Evolutionary conservation across 208 protist genomes (phyloP).

Genomic region (Acanthamoeba quina): DNA sequence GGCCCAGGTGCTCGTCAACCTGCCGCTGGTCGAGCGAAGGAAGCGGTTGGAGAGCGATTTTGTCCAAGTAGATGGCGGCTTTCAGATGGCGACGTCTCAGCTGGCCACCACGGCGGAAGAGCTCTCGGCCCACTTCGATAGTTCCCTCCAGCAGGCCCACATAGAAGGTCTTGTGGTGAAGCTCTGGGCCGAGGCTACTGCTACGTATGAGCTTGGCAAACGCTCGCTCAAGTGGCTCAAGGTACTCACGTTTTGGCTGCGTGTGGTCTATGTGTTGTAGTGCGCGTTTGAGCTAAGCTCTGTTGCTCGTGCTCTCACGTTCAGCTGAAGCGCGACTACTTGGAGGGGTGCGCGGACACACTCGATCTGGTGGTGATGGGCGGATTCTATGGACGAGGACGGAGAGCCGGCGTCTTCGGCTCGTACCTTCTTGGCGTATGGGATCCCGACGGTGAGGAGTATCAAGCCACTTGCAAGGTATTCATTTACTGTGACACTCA

Average conservation of each 20-base stretch:
- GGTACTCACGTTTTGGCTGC: slow-evolving; percentile 76
- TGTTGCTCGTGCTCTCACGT: background rate
- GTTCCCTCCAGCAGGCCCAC: slow-evolving; percentile 87
- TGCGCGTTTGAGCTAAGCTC: background rate
- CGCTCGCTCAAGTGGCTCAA: slow-evolving; percentile 98
- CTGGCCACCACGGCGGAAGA: slow-evolving; percentile 95
- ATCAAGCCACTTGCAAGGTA: slow-evolving; percentile 98
- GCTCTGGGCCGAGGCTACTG: slow-evolving; percentile 94
- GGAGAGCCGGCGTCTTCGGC: slow-evolving; percentile 96
- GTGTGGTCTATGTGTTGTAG: background rate
- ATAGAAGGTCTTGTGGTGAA: slow-evolving; percentile 99
- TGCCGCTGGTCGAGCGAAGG: slow-evolving; percentile 93
- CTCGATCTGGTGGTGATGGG: slow-evolving; percentile 99
- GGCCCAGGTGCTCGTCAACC: slow-evolving; percentile 88
- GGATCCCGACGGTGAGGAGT: slow-evolving; percentile 97
- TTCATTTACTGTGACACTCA: no score
- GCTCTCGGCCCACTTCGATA: slow-evolving; percentile 96
- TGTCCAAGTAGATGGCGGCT: slow-evolving; percentile 84
- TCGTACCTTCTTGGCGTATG: slow-evolving; percentile 98
- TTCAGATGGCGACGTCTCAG: slow-evolving; percentile 92
- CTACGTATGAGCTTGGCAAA: slow-evolving; percentile 97
- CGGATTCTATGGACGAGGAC: slow-evolving; percentile 98
- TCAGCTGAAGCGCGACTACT: slow-evolving; percentile 99
- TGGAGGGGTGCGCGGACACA: slow-evolving; percentile 97
- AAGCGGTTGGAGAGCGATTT: slow-evolving; percentile 92